Base-by-base conservation (phyloP, 225 moss, liverwort and hornwort species). In the Physcomitrium patens region DNA sequence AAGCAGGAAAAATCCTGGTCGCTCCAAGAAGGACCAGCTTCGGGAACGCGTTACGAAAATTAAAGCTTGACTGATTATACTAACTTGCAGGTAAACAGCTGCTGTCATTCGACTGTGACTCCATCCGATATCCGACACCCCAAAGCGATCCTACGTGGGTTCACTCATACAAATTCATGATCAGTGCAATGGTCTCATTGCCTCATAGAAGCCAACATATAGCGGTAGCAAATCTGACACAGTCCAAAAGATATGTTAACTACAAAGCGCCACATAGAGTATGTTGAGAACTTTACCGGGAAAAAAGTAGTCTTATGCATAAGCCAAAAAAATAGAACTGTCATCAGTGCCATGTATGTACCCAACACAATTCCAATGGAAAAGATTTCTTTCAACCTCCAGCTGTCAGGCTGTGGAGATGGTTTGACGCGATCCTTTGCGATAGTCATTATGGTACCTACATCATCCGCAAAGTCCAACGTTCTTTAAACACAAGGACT, bases 361-460 rank as follows among this genome's bases (percentile, higher is more conserved):
- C 94, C 94, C 68, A 89, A 63, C n/a, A 94, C 94, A 69, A 94
- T 82, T 69, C 94, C 94, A 48, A 85, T 92, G 2, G 94, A 70
- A 46, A 91, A 94, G 3, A 94, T 94, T 71, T 94, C 94, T 67
- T 65, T 80, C 20, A 94, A 53, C 81, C 88, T 91, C 94, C 94
- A 94, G 77, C 91, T 94, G 55, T 94, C 94, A n/a, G 94, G 94
- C 28, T 85, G 28, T 9, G 90, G 94, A 63, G 94, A 94, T 53
- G 94, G 92, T 47, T 90, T 94, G 3, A 94, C 94, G 16, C 92
- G 83, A 89, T 94, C 94, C 77, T 94, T 94, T 1, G 94, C 77
- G 59, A 94, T 94, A 1, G 94, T 94, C 94, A 94, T 94, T 11
- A 94, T 94, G n/a, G 94, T 94, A 67, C 94, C 94, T 81, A 13